A percentile compares a stretch with the other conserved stretches of the same genome.
These are phyloP conservation scores for Lophiotrema nucula DNA, from an alignment of 495 filamentous ascomycete species.

Conservation along the genomic window DNA sequence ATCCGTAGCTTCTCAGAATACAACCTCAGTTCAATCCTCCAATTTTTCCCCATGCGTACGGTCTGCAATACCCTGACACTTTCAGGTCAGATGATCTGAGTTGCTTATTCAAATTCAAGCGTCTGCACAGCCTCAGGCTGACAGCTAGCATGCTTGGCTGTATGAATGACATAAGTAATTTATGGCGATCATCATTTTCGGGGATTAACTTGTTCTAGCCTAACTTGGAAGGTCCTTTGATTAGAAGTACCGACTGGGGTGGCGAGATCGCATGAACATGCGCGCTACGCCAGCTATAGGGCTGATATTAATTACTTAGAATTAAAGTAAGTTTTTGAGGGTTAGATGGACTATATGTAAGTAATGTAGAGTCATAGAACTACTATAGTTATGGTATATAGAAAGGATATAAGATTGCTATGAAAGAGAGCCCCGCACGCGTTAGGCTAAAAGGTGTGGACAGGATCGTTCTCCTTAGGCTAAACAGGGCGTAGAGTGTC, in stretches of 20 bases:
- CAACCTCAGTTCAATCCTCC: too few species aligned
- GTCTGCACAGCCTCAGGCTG: not conserved
- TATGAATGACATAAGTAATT: conserved; percentile 6
- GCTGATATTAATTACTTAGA: conserved; percentile 4
- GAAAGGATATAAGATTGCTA: too few species aligned
- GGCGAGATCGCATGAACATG: conserved; percentile 3
- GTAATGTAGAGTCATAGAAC: too few species aligned
- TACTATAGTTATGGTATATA: too few species aligned
- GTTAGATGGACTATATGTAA: not conserved
- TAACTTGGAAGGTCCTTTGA: not conserved
- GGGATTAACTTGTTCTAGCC: not conserved
- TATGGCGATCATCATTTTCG: not conserved
- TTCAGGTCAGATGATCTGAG: not conserved
- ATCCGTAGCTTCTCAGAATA: not conserved
- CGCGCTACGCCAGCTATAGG: conserved; percentile 2
- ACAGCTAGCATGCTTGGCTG: not conserved
- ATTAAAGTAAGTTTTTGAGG: not conserved
- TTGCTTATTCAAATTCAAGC: not conserved
- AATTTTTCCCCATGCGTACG: too few species aligned
- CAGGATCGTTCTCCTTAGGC: not conserved
- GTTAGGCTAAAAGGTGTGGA: too few species aligned
- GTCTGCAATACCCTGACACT: too few species aligned
- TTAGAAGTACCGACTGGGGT: conserved; percentile 1
- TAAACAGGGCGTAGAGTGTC: not conserved
- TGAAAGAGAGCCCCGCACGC: too few species aligned